Base-by-base conservation (phyloP, 768 basidiomycete genomes). In the Termitomyces sp. region DNA sequence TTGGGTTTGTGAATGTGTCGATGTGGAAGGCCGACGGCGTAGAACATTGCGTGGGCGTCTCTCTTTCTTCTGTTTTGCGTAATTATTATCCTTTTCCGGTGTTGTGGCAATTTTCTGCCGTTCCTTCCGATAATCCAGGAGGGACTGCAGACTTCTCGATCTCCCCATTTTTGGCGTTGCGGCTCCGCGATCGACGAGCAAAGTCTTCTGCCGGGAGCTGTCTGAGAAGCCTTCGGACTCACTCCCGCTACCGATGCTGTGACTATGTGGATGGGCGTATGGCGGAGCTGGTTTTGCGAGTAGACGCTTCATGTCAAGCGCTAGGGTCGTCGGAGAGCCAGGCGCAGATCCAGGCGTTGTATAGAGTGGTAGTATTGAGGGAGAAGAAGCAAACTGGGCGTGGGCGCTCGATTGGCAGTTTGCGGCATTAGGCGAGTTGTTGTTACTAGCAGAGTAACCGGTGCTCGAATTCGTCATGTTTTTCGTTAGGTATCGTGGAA, bases 231-330 rank as follows among this genome's bases (percentile, higher is more conserved):
- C 59, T 41, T 66, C 66, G 14, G 63, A 65, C 14, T 66, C 66
- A 33, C 59, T 65, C 6, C 62, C 60, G 41, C 64, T 61, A 11
- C 61, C 65, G 8, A 11, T n/a, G 20, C 54, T 60, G 20, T 55
- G 36, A 2, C 36, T 35, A 3, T 52, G 14, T 0, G 35, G 28
- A 32, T 55, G 58, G 28, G 57, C 54, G 28, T 55, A 63, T 5
- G 61, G 64, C 10, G 58, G 66, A 3, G 66, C 66, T 13, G 66
- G 66, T 33, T 64, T 67, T 4, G 66, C 58, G 6, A 67, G 62
- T 5, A 67, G 60, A 11, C 64, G 62, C n/a, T 64, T 65, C 62
- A 67, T 60, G 46, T 62, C 63, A 20, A 65, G 24, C 14, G 26
- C 35, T 10, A 10, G 16, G 7, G 51, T 24, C 10, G 51, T 52